Percentiles rank a stretch among this genome's conserved stretches.
Conservation (phyloP, 305 asterid species). For the Solanum hybrid region DNA sequence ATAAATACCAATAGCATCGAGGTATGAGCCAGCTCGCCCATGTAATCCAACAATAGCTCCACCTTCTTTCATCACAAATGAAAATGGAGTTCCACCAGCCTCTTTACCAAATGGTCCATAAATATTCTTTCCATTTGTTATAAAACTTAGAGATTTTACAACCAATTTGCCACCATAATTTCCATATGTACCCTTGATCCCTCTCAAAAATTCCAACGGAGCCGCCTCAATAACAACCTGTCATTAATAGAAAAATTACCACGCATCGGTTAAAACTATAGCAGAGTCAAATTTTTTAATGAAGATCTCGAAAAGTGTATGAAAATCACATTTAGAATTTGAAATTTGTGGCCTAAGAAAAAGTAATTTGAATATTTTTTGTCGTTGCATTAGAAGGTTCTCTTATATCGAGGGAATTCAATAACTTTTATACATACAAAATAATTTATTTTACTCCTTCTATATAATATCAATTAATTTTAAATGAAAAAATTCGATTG, state of each 20-base stretch:
- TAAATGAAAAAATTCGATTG: not conserved
- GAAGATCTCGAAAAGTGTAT: not conserved
- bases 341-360: not conserved
- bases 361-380: not conserved
- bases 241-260: not conserved
- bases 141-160: not conserved
- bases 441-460: no score
- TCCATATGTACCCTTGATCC: not conserved
- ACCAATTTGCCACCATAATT: not conserved
- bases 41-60: constrained; percentile 9
- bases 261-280: not conserved
- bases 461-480: not conserved
- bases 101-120: constrained; percentile 9
- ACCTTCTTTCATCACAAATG: not conserved
- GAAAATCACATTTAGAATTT: not conserved
- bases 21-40: not conserved
- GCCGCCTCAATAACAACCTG: not conserved
- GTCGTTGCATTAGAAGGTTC: not conserved
- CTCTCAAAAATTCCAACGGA: not conserved
- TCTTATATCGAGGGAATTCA: not conserved
- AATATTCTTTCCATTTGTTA: not conserved
- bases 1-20: constrained; percentile 10
- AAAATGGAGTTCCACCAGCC: not conserved
- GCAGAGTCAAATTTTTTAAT: not conserved
- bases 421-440: not conserved